Conservation (phyloP, 2,329 filamentous ascomycete genomes). For the Microsporum ferrugineum region DNA sequence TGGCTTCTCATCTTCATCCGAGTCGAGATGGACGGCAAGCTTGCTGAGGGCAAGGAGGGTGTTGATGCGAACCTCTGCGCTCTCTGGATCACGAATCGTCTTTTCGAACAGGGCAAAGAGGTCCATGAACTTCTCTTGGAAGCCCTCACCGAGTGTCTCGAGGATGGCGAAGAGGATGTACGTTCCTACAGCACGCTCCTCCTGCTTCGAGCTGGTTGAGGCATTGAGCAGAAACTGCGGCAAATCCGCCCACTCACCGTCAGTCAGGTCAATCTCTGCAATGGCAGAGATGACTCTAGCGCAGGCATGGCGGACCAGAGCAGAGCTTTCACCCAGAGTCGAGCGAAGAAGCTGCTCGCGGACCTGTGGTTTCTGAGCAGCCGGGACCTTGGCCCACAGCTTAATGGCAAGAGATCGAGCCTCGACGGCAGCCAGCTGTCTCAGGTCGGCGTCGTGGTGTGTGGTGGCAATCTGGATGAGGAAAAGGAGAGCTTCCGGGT, state of each 20-base stretch:
- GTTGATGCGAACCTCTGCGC: slow-evolving; percentile 86
- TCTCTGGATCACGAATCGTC: slow-evolving; percentile 83
- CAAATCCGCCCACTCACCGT: slow-evolving; percentile 75
- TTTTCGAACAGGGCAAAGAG: slow-evolving; percentile 74
- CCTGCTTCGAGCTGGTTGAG: slow-evolving; percentile 59
- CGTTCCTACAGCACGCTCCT: slow-evolving; percentile 78
- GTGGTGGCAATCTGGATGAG: slow-evolving; percentile 81
- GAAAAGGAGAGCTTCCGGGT: slow-evolving; percentile 70
- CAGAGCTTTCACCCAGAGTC: slow-evolving; percentile 65
- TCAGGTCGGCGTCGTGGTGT: slow-evolving; percentile 58
- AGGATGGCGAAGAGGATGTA: slow-evolving; percentile 89
- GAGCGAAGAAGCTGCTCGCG: slow-evolving; percentile 74
- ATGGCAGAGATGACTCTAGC: slow-evolving; percentile 81
- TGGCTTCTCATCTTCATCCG: slow-evolving; percentile 67
- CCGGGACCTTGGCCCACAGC: slow-evolving; percentile 68
- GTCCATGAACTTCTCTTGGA: slow-evolving; percentile 66
- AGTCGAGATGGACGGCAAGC: slow-evolving; percentile 74
- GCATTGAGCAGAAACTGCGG: slow-evolving; percentile 69
- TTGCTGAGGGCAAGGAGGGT: slow-evolving; percentile 83
- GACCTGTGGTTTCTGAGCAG: slow-evolving; percentile 66
- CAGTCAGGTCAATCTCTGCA: slow-evolving; percentile 72
- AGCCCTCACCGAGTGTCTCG: slow-evolving; percentile 74
- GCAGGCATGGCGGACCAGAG: slow-evolving; percentile 70
- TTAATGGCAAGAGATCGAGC: slow-evolving; percentile 68
- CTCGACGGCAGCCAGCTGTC: slow-evolving; percentile 87